Evolutionary conservation across 306 rosid genomes (phyloP), one percentile per base, ranked within the genome.

Genomic region (Prunus kanzakura): DNA sequence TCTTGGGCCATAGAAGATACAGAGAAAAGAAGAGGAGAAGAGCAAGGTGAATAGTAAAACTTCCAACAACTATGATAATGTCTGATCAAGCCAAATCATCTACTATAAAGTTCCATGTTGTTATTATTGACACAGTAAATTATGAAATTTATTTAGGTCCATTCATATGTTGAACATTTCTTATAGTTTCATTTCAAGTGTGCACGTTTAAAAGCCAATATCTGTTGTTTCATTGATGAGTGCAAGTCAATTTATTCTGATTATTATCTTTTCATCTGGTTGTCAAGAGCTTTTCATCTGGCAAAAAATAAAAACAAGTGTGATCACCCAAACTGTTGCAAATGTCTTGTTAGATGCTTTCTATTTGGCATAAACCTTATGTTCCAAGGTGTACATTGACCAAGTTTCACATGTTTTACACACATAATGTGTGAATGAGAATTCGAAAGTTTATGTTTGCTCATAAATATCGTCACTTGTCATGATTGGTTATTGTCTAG

Each of bases 211-310:
- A 60, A 60, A 25, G 38, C 64, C 64, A 25, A 29, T 10, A 16
- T 30, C 10, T 63, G 23, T 63, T 63, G 45, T 29, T 63, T 29
- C 6, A 8, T 27, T 29, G 67, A 6, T 7, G 4, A 56, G 16
- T 41, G 63, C 10, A 16, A 18, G 13, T 65, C 58, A 73, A 13
- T 72, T 71, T 58, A 23, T 43, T 78, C 46, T 78, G 35, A 18
- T 72, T 45, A 22, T 70, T 68, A 76, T 80, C 43, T 64, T 55
- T 56, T 78, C 90, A 25, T 25, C 27, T 25, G 99, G 99, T 96
- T 82, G 99, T 96, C 23, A 92, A 96, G 88, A 96, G 99, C 78
- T 96, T 96, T 85, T 96, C 99, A 72, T 92, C 99, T 54, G 99
- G 99, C 82, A 96, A 96, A 86, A 91, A 96, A 79, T 97, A 96